Evolutionary conservation across 2,329 filamentous ascomycete species (phyloP).

Genomic region (Fusarium albosuccineum): DNA sequence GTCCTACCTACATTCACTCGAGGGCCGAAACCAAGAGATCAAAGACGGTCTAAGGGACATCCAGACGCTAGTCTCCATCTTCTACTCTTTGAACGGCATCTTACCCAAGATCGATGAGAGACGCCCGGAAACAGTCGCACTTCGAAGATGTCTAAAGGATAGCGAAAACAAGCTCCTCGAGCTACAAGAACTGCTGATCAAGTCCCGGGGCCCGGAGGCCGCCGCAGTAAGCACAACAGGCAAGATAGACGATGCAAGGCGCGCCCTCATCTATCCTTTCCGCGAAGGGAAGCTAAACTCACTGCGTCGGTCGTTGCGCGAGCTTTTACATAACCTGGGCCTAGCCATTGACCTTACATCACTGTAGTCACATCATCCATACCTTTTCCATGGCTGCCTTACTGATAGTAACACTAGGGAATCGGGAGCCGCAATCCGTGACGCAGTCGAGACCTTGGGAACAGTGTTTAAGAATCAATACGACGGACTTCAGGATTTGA

Average conservation of each 20-base stretch:
- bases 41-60: not conserved
- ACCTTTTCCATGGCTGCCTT: not conserved
- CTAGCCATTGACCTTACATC: not conserved
- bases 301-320: not conserved
- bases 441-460: not conserved
- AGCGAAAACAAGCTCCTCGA: not conserved
- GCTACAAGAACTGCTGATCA: not conserved
- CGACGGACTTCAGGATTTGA: not conserved
- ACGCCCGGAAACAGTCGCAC: not conserved
- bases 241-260: not conserved
- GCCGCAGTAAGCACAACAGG: no score
- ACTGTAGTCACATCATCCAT: not conserved
- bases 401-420: not conserved
- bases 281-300: not conserved
- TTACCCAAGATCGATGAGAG: not conserved
- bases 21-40: not conserved
- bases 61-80: not conserved
- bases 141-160: not conserved
- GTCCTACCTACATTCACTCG: not conserved
- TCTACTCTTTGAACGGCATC: conserved; percentile 6
- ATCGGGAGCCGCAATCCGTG: not conserved
- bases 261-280: conserved; percentile 4
- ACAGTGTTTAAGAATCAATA: not conserved
- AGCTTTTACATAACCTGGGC: not conserved
- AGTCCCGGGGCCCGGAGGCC: not conserved